phyloP scores from a whole-genome alignment of 805 yeast genomes.

The Metschnikowia lochheadii region DNA sequence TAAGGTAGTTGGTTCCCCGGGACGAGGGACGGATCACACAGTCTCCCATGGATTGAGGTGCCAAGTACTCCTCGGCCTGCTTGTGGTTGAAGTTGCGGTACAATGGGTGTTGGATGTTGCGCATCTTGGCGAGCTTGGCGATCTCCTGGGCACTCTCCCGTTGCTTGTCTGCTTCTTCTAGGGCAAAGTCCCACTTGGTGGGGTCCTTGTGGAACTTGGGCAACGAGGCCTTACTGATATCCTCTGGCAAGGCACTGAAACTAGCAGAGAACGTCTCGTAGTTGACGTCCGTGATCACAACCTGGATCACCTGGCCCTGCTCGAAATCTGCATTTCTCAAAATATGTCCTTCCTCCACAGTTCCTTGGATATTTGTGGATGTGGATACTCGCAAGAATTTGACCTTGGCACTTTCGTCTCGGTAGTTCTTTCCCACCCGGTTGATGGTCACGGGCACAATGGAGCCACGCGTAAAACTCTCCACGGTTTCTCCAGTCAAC shows the following conservation, averaged over 20 bases:
- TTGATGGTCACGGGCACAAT: slow-evolving; percentile 73
- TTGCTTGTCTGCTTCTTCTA: slow-evolving; percentile 63
- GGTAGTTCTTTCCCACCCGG: slow-evolving; percentile 61
- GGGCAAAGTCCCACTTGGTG: slow-evolving; percentile 74
- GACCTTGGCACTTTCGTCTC: slow-evolving; percentile 46
- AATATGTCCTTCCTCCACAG: slow-evolving; percentile 42
- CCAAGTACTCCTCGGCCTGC: slow-evolving; percentile 92
- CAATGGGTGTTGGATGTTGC: slow-evolving; percentile 87
- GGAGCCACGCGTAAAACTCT: slow-evolving; percentile 61
- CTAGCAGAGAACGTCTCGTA: slow-evolving; percentile 73
- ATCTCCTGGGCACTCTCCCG: slow-evolving; percentile 58
- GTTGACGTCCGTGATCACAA: slow-evolving; percentile 66
- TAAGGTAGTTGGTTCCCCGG: slow-evolving; percentile 79
- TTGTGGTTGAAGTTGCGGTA: slow-evolving; percentile 76
- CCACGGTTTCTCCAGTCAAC: slow-evolving; percentile 81
- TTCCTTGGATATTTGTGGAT: slow-evolving; percentile 40
- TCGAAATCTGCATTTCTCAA: slow-evolving; percentile 41
- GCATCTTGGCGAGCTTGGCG: slow-evolving; percentile 61
- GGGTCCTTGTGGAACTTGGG: slow-evolving; percentile 51
- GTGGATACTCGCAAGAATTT: slow-evolving; percentile 39
- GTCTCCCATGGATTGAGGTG: slow-evolving; percentile 86
- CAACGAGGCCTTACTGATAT: slow-evolving; percentile 50
- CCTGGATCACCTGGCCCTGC: slow-evolving; percentile 82
- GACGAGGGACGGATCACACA: slow-evolving; percentile 94
- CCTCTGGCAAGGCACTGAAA: slow-evolving; percentile 65